These are phyloP conservation scores for Chytridiales sp. DNA, from an alignment of 371 early-diverging fungal species.

Conservation along the genomic window DNA sequence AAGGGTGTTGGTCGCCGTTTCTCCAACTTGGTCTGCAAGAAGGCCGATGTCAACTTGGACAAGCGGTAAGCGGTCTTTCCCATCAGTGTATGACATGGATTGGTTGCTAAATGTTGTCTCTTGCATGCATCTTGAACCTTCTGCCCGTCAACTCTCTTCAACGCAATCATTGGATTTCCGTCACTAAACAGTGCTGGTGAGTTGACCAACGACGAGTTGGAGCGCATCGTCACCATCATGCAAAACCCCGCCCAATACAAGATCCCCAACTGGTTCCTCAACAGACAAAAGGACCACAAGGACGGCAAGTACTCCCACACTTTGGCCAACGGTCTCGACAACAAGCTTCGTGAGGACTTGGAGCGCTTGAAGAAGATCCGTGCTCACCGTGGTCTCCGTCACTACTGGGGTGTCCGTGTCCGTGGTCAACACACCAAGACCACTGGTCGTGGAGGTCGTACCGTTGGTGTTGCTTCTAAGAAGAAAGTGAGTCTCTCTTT, in stretches of 20 bases:
- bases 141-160: not conserved
- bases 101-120: no score
- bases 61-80: slow-evolving; percentile 70
- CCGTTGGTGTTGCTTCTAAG: slow-evolving; percentile 98
- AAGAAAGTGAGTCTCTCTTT: no score
- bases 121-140: not conserved
- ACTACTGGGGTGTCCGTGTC: slow-evolving; percentile 92
- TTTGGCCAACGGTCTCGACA: slow-evolving; percentile 93
- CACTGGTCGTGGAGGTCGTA: slow-evolving; percentile 96
- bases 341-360: slow-evolving; percentile 94
- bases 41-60: slow-evolving; percentile 94
- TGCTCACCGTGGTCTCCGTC: slow-evolving; percentile 91
- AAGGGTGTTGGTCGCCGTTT: slow-evolving; percentile 99
- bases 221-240: slow-evolving; percentile 52
- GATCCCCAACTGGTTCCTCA: slow-evolving; percentile 97
- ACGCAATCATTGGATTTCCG: not conserved
- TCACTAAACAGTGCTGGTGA: slow-evolving; percentile 87
- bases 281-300: slow-evolving; percentile 96
- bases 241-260: slow-evolving; percentile 66
- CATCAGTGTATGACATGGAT: no score
- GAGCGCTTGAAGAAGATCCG: slow-evolving; percentile 94
- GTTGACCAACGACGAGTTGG: slow-evolving; percentile 76
- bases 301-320: slow-evolving; percentile 94
- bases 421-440: slow-evolving; percentile 72
- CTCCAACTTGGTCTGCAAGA: slow-evolving; percentile 96